Evolutionary conservation across 2,329 filamentous ascomycete species (phyloP), one percentile per base, ranked within the genome.

Genomic region (Gaeumannomyces sp.): DNA sequence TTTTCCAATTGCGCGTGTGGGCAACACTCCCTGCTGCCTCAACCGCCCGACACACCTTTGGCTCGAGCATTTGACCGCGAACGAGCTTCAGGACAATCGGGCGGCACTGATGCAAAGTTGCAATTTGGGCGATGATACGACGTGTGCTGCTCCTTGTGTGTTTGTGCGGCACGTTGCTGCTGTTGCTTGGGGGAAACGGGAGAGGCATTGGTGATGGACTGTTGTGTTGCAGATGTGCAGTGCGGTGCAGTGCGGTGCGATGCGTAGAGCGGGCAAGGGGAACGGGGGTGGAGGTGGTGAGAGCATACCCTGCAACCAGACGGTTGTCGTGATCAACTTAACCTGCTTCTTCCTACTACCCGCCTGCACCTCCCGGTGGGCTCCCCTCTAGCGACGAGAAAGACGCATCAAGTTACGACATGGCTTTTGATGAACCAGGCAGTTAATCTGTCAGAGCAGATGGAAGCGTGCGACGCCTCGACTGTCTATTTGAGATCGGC

Each of bases 391-490:
- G 59, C 27, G 59, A 35, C 27, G 35, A 22, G 57, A 58, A 63
- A 58, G 62, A 64, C 38, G 57, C 35, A 59, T 60, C 59, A 27
- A 64, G 62, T 64, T 64, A 64, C 62, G 57, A 64, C 62, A 64
- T 64, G 62, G 61, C 61, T 61, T 63, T 59, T 65, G 59, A 35
- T 25, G 19, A 64, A 59, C 58, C 62, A 31, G 29, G 62, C 62
- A 63, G 62, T 63, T 59, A 59, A 59, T 63, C 62, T 63, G 62
- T 29, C 16, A 31, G 27, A 25, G 33, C 19, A 62, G 35, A 62
- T 53, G 35, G 56, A 50, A 28, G 61, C 61, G 56, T 45, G 56
- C 45, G 45, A 57, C 25, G 27, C 56, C 45, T 56, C 61, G 50
- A 62, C 33, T 62, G 45, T 53, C 56, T 62, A 25, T 62, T 29